Percentiles rank a stretch among this genome's conserved stretches.
These are phyloP conservation scores for Juglanconis sp. DNA, from an alignment of 2,329 filamentous ascomycete species.

Conservation along the genomic window DNA sequence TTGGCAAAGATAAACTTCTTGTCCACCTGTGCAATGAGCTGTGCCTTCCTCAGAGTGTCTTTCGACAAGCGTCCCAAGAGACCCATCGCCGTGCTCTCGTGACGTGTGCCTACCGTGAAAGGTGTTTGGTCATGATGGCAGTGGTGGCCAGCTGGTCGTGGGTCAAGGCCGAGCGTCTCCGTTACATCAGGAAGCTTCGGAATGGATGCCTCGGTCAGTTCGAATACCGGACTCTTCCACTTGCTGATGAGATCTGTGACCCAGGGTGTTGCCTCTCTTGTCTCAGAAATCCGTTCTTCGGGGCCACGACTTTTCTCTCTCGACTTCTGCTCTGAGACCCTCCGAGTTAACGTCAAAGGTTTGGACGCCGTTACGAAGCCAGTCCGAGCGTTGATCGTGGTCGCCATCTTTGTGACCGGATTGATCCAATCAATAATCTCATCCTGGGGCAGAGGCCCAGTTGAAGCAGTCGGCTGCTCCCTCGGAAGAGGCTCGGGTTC, in stretches of 20 bases:
- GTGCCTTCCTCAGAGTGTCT: slow-evolving; percentile 53
- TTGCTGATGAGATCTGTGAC: slow-evolving; percentile 55
- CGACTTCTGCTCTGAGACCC: slow-evolving; percentile 7
- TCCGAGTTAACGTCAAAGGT: slow-evolving; percentile 6
- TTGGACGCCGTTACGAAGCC: slow-evolving; percentile 38
- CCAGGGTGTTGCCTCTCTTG: slow-evolving; percentile 42
- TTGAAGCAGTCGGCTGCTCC: background rate
- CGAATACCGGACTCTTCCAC: slow-evolving; percentile 78
- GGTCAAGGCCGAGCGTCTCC: slow-evolving; percentile 25
- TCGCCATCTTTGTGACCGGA: slow-evolving; percentile 51
- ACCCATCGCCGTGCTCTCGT: slow-evolving; percentile 21
- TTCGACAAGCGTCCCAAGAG: slow-evolving; percentile 57
- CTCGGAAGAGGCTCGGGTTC: background rate
- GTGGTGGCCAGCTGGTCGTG: slow-evolving; percentile 9
- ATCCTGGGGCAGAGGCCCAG: slow-evolving; percentile 23
- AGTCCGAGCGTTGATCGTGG: slow-evolving; percentile 53
- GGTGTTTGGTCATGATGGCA: slow-evolving; percentile 6
- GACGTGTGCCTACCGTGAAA: slow-evolving; percentile 1
- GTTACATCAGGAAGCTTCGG: slow-evolving; percentile 36
- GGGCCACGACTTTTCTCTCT: background rate
- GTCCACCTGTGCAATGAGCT: slow-evolving; percentile 80
- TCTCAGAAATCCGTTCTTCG: slow-evolving; percentile 21
- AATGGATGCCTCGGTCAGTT: slow-evolving; percentile 42
- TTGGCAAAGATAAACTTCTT: slow-evolving; percentile 80
- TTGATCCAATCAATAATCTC: slow-evolving; percentile 56